Evolutionary conservation across 352 stramenopile genomes (phyloP), one percentile per base, ranked within the genome.

Genomic region (Globisporangium nunn): DNA sequence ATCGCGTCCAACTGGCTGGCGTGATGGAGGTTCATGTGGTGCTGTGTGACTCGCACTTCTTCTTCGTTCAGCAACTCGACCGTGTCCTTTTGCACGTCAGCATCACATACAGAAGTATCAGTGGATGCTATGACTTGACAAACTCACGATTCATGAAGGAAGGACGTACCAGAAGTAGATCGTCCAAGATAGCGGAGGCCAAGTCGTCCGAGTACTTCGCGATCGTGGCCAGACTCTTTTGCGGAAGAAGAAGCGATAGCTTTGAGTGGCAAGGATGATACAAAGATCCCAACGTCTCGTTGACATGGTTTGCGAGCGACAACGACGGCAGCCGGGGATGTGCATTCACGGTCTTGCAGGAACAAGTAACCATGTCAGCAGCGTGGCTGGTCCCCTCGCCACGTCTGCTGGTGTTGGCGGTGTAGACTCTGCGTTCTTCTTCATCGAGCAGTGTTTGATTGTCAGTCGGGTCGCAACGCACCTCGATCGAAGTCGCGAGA

Each of bases 31-130:
- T 73, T 56, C 29, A 74, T 18, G 23, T 70, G 59, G 18, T 54
- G 54, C 7, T 65, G 51, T 0, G 68, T 70, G n/a, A 71, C 41
- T 4, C 59, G 59, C 47, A 63, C 65, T 8, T 88, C 75, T 49
- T 88, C 68, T 0, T 75, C 61, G 44, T 87, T 87, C 23, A 88
- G 60, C 35, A 85, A 35, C 45, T 87, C 63, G 0, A 75, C 69
- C 8, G 71, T 89, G 45, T 89, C 76, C 79, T 89, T 23, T n/a
- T 7, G 2, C n/a, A 30, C 7, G 23, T 23, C 37, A n/a, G 7
- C 15, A 47, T 2, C n/a, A 40, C 2, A 11, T 23, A 23, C 23
- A 23, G 23, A 23, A 23, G 23, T 23, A 23, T 23, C n/a, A 37
- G 29, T 35, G 1, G 40, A 8, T 11, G 8, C 23, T 18, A 48